Percentiles rank a stretch among this genome's conserved stretches.
Evolutionary conservation across 768 basidiomycete species (phyloP).

Genomic region (Suillus decipiens): DNA sequence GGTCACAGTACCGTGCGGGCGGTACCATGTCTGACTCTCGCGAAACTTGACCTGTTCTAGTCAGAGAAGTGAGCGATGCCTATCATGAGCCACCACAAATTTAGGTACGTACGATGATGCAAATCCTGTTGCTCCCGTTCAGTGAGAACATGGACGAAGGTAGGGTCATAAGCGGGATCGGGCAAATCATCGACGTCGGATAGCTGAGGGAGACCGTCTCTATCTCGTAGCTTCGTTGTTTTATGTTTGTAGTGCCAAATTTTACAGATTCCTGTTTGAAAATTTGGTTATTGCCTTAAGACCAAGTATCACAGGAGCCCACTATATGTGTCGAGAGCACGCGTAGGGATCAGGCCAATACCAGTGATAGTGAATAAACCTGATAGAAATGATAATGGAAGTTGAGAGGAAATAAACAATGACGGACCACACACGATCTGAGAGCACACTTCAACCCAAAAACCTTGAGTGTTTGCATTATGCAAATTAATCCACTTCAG

Average conservation of each 20-base stretch:
- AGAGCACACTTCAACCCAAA: constrained; percentile 80
- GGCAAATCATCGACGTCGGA: constrained; percentile 80
- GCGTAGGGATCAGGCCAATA: constrained; percentile 76
- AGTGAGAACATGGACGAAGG: constrained; percentile 71
- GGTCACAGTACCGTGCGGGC: constrained; percentile 81
- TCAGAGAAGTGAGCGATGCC: constrained; percentile 10
- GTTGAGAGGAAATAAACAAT: not conserved
- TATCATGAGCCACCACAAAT: constrained; percentile 2
- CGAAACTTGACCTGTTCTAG: constrained; percentile 70
- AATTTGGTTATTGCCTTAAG: constrained; percentile 4
- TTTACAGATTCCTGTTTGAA: constrained; percentile 56
- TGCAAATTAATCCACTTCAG: constrained; percentile 69
- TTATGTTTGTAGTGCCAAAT: constrained; percentile 75
- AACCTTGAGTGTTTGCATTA: constrained; percentile 66
- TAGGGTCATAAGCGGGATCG: constrained; percentile 70
- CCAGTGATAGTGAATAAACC: constrained; percentile 81
- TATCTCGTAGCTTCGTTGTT: constrained; percentile 57
- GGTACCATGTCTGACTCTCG: constrained; percentile 81
- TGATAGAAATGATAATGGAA: constrained; percentile 24
- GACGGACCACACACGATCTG: constrained; percentile 75
- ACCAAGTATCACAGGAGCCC: constrained; percentile 19
- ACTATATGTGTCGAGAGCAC: constrained; percentile 78
- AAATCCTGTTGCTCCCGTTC: constrained; percentile 64
- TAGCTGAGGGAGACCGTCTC: constrained; percentile 65
- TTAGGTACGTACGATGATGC: constrained; percentile 54